Percentiles rank a stretch among this genome's conserved stretches.
Evolutionary conservation across 805 yeast genomes (phyloP).

Genomic region (Yamadazyma olivae): DNA sequence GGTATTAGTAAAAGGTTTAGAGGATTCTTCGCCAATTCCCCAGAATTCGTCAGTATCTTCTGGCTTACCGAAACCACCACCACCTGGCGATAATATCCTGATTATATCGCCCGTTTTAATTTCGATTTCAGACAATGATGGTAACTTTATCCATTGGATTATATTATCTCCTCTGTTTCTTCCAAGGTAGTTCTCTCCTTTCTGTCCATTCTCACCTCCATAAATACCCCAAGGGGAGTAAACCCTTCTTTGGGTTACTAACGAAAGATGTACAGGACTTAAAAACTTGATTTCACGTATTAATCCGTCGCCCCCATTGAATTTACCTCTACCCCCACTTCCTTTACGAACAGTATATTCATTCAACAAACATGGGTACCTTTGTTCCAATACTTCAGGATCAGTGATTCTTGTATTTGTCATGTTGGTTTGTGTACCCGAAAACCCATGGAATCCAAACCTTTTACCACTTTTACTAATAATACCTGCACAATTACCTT

Average conservation of each 20-base stretch:
- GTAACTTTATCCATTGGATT: conserved; percentile 25
- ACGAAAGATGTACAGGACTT: conserved; percentile 15
- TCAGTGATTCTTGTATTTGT: conserved; percentile 23
- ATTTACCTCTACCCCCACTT: conserved; percentile 18
- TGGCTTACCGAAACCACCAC: conserved; percentile 69
- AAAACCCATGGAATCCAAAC: conserved; percentile 14
- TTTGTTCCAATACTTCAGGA: conserved; percentile 17
- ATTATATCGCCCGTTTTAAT: conserved; percentile 65
- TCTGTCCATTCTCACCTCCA: conserved; percentile 20
- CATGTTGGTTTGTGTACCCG: conserved; percentile 47
- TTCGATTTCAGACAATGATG: conserved; percentile 64
- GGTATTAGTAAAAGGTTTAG: neutral
- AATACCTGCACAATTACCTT: conserved; percentile 19
- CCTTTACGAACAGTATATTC: conserved; percentile 12
- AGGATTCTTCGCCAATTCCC: conserved; percentile 7
- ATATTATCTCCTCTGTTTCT: conserved; percentile 24
- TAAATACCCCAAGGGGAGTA: conserved; percentile 25
- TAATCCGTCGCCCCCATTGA: conserved; percentile 18
- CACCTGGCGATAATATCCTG: conserved; percentile 75
- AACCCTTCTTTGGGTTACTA: conserved; percentile 18
- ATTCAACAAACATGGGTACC: conserved; percentile 15
- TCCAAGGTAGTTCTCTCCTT: conserved; percentile 38
- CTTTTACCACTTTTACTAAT: conserved; percentile 10
- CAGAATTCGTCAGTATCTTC: conserved; percentile 15
- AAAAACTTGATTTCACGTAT: conserved; percentile 18